Evolutionary conservation across 2,329 filamentous ascomycete genomes (phyloP).

Genomic region (Nothophaeocryptopus gaeumannii): DNA sequence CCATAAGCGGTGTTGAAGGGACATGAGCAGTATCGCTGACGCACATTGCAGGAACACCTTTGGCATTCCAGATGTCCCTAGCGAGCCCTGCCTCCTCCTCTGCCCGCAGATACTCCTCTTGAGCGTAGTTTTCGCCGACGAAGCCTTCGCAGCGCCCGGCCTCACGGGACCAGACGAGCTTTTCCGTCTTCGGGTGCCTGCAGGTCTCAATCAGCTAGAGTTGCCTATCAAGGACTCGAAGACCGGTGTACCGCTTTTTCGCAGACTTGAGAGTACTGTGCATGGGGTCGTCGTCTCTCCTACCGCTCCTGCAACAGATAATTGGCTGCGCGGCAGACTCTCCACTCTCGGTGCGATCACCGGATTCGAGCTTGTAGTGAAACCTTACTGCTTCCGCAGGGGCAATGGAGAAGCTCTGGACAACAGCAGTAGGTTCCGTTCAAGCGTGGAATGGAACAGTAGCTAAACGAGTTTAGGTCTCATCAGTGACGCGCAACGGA

Average conservation of each 20-base stretch:
- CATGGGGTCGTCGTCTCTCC: neutral
- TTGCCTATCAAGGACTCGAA: slow-evolving; percentile 7
- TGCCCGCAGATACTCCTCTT: slow-evolving; percentile 17
- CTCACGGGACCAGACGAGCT: neutral
- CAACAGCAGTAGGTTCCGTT: slow-evolving; percentile 16
- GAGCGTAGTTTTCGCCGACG: slow-evolving; percentile 17
- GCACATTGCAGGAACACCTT: slow-evolving; percentile 15
- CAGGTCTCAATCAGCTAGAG: slow-evolving; percentile 8
- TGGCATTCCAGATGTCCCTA: slow-evolving; percentile 13
- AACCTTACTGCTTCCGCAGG: slow-evolving; percentile 3
- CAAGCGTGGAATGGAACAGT: neutral
- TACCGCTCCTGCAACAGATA: neutral
- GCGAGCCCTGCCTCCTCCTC: slow-evolving; percentile 18
- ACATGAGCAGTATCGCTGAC: neutral
- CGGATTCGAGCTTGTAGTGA: neutral
- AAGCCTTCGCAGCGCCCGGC: slow-evolving; percentile 10
- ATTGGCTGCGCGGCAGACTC: neutral
- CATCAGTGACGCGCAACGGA: neutral
- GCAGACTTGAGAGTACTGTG: neutral
- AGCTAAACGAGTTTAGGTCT: slow-evolving; percentile 1
- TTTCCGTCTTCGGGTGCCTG: neutral
- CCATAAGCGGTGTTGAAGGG: neutral
- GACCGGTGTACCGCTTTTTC: neutral
- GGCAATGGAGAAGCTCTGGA: slow-evolving; percentile 17
- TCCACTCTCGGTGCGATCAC: neutral